These are phyloP conservation scores for Hypericum androsaemum DNA, from an alignment of 345 rosid genomes.

Conservation along the genomic window DNA sequence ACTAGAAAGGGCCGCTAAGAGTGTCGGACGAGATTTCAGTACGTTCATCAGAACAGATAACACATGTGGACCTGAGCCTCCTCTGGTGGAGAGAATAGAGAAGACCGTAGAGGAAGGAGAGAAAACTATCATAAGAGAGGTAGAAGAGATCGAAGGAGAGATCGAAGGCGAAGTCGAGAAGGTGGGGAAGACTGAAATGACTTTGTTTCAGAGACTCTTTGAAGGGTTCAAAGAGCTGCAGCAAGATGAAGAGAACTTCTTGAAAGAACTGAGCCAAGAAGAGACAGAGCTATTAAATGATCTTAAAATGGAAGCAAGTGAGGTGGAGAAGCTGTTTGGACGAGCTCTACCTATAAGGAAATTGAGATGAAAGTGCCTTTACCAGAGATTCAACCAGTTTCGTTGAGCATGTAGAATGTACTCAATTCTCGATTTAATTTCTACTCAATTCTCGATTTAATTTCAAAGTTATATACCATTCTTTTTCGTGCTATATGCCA, in stretches of 20 bases:
- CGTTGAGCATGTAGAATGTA: no score
- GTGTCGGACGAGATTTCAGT: slow-evolving; percentile 71
- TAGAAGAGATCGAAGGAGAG: slow-evolving; percentile 52
- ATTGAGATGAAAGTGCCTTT: slow-evolving; percentile 39
- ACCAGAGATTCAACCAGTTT: neutral
- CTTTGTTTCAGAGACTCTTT: slow-evolving; percentile 57
- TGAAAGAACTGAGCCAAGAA: slow-evolving; percentile 52
- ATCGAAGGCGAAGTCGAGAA: slow-evolving; percentile 44
- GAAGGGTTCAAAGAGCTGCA: slow-evolving; percentile 69
- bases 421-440: no score
- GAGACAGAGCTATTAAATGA: slow-evolving; percentile 61
- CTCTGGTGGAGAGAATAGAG: slow-evolving; percentile 82
- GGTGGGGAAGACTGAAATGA: slow-evolving; percentile 57
- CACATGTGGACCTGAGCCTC: slow-evolving; percentile 85
- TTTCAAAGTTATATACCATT: neutral
- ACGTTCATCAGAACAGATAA: slow-evolving; percentile 61
- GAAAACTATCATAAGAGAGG: slow-evolving; percentile 53
- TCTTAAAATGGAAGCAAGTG: slow-evolving; percentile 75
- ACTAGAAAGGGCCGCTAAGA: slow-evolving; percentile 69
- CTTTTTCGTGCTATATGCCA: slow-evolving; percentile 10
- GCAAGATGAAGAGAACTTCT: slow-evolving; percentile 55
- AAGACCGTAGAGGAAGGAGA: slow-evolving; percentile 87
- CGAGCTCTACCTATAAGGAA: slow-evolving; percentile 58
- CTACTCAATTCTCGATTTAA: no score
- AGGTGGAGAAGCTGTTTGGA: slow-evolving; percentile 76